Conservation (phyloP, 2,329 filamentous ascomycete species). For the Aspergillus candidus region DNA sequence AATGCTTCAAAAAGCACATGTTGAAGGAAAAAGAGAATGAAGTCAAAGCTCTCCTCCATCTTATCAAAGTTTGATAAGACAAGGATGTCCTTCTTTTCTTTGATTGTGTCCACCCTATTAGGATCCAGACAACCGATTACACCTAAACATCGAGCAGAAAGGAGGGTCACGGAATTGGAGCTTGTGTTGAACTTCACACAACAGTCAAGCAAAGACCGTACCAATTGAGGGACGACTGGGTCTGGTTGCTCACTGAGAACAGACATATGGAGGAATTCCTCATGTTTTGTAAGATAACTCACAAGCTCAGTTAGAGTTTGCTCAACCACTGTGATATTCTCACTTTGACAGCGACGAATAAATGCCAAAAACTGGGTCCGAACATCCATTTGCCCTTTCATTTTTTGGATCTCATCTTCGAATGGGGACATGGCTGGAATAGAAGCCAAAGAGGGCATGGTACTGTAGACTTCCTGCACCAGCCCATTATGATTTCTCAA, state of each 20-base stretch:
- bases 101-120: constrained; percentile 74
- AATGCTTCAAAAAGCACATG: constrained; percentile 88
- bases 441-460: constrained; percentile 68
- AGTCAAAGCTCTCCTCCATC: constrained; percentile 72
- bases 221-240: constrained; percentile 62
- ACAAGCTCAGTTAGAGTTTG: constrained; percentile 74
- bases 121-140: constrained; percentile 87
- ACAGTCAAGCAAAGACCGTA: constrained; percentile 77
- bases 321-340: constrained; percentile 78
- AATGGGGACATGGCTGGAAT: constrained; percentile 65
- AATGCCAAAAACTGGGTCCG: constrained; percentile 66
- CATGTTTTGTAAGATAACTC: constrained; percentile 64
- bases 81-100: constrained; percentile 75
- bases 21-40: constrained; percentile 77
- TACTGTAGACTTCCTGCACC: constrained; percentile 62
- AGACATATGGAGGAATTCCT: constrained; percentile 71
- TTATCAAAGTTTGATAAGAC: constrained; percentile 80
- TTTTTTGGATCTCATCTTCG: constrained; percentile 57
- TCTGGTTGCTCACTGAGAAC: constrained; percentile 80
- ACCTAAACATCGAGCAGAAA: constrained; percentile 78
- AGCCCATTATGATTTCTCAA: constrained; percentile 57
- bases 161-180: constrained; percentile 59
- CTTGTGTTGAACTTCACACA: constrained; percentile 70
- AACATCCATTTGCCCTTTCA: constrained; percentile 61
- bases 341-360: constrained; percentile 66